A percentile compares a stretch with the other conserved stretches of the same genome.
phyloP scores from a whole-genome alignment of 2,329 filamentous ascomycete species.

The Fusarium sp. region DNA sequence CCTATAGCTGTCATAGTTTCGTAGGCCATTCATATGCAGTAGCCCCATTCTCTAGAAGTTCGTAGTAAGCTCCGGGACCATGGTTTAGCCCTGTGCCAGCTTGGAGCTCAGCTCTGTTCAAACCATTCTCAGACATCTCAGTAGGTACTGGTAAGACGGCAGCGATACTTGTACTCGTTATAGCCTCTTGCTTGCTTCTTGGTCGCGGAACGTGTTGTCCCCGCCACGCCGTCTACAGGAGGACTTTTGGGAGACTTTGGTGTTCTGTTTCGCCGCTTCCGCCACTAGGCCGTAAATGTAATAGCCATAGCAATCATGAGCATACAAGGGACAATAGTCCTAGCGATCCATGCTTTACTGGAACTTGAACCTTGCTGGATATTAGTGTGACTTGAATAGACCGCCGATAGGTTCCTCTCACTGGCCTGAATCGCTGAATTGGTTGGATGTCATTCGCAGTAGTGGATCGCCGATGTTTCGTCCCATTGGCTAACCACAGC shows the following conservation, averaged over 20 bases:
- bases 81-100: background rate
- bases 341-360: background rate
- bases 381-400: background rate
- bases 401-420: accelerated
- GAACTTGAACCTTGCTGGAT: background rate
- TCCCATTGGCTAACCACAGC: too few relatives aligned
- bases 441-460: too few relatives aligned
- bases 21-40: background rate
- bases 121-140: background rate
- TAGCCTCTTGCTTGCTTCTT: background rate
- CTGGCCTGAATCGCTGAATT: too few relatives aligned
- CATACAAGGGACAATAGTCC: background rate
- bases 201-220: accelerated
- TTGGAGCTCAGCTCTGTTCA: background rate
- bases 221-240: accelerated
- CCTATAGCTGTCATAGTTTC: too few relatives aligned
- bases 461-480: too few relatives aligned
- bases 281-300: background rate
- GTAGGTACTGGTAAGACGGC: accelerated
- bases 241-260: too few relatives aligned
- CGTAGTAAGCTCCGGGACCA: too few relatives aligned
- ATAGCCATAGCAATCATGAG: background rate
- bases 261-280: background rate
- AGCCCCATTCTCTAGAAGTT: background rate
- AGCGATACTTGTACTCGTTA: too few relatives aligned